Evolutionary conservation across 108 stramenopile species (phyloP), one percentile per base, ranked within the genome.

Genomic region (Cyclostephanos invisitatus): DNA sequence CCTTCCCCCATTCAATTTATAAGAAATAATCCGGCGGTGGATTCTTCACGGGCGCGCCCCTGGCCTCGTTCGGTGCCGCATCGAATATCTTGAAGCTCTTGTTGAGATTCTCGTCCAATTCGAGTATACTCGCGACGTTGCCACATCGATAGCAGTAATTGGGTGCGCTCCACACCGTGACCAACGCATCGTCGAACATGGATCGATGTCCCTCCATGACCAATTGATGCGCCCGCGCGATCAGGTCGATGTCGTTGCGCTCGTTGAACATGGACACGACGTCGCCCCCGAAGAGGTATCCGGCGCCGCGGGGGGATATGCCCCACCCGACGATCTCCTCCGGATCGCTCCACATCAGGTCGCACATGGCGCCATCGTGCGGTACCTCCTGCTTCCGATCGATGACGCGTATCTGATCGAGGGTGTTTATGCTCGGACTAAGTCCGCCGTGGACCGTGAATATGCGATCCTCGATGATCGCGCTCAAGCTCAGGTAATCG

Each of bases 281-380:
- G 72, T 96, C 96, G 7, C 90, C 96, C 9, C 98, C 98, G 83
- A 99, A 99, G 14, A 98, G 84, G 65, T 99, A 99, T 47, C 98
- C 98, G 5, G 98, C 98, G 8, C 98, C 98, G n/a, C 98, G 91
- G 14, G 98, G 98, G 54, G 87, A 89, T 18, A 99, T 68, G 42
- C 97, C 97, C 98, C 98, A 99, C 7, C 98, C 97, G 66, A 92
- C 92, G 62, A 99, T 93, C 59, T 98, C 97, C 74, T 99, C 98
- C 24, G 98, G 98, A 75, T 99, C 98, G 29, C 87, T 91, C 98
- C 98, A 99, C 89, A 99, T 94, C 22, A 99, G 70, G 84, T 99
- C 98, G 74, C 98, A 99, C 97, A 99, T 98, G 64, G 98, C 97
- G 9, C 98, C 98, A 67, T 99, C 98, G 80, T 98, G 98, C 2